Percentiles rank a stretch among this genome's conserved stretches.
Conservation (phyloP, 139 green algal genomes). For the Axilococcus clingmanii region DNA sequence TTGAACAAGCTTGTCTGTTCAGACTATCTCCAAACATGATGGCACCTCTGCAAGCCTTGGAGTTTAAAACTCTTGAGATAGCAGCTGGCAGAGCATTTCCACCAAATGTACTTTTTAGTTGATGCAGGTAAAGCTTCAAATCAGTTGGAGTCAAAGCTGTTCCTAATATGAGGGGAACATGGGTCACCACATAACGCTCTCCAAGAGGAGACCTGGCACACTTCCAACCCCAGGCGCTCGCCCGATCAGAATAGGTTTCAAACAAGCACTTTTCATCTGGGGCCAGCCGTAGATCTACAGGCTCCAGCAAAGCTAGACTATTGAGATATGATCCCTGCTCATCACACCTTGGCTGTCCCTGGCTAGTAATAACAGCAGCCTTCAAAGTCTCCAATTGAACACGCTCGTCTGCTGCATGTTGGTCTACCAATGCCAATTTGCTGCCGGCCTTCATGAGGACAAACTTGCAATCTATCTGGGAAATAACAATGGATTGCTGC, state of each 20-base stretch:
- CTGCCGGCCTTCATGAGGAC: conserved; percentile 27
- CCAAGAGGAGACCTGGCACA: conserved; percentile 3
- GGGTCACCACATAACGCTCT: conserved; percentile 15
- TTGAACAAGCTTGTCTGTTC: conserved; percentile 9
- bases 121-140: conserved; percentile 47
- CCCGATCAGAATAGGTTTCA: conserved; percentile 1
- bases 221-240: conserved; percentile 29
- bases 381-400: conserved; percentile 53
- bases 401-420: conserved; percentile 75
- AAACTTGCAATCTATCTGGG: conserved; percentile 52
- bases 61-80: conserved; percentile 40
- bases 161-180: conserved; percentile 33
- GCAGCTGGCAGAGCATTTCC: conserved; percentile 22
- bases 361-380: not conserved
- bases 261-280: conserved; percentile 22
- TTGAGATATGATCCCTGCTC: too few species aligned
- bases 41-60: conserved; percentile 64
- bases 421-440: conserved; percentile 53
- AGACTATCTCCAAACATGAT: conserved; percentile 83
- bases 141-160: conserved; percentile 32
- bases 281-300: conserved; percentile 14
- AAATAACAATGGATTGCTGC: conserved; percentile 8
- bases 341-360: conserved; percentile 2
- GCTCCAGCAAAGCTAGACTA: conserved; percentile 2
- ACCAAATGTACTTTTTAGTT: conserved; percentile 37